phyloP scores from a whole-genome alignment of 345 rosid genomes.

The Angophora floribunda region DNA sequence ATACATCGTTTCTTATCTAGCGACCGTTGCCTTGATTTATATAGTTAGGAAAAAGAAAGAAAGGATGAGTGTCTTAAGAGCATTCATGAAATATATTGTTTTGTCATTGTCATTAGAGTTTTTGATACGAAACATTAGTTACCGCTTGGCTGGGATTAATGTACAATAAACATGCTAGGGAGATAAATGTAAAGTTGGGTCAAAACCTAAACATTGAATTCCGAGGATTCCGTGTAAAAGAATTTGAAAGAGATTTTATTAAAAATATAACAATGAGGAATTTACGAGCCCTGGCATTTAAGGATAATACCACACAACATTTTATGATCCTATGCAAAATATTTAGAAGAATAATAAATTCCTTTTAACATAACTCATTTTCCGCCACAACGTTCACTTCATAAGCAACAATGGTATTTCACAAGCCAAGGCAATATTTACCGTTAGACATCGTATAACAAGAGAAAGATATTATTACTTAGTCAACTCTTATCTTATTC shows the following conservation, averaged over 20 bases:
- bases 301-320: background rate
- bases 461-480: background rate
- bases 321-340: background rate
- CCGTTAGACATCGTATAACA: rapidly evolving
- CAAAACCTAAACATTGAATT: background rate
- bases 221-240: background rate
- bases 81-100: background rate
- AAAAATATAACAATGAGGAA: background rate
- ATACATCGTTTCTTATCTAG: background rate
- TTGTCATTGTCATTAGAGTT: background rate
- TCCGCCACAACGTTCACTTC: background rate
- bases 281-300: background rate
- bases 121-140: background rate
- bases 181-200: background rate
- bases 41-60: background rate
- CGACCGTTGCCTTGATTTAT: too few species aligned
- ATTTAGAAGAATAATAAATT: background rate
- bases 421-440: background rate
- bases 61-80: background rate
- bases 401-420: background rate
- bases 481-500: background rate
- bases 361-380: background rate
- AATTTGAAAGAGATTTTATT: background rate
- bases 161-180: background rate
- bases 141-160: background rate